A percentile compares a stretch with the other conserved stretches of the same genome.
phyloP scores from a whole-genome alignment of 1,284 basidiomycete genomes.

The Sphaerobolus stellatus region DNA sequence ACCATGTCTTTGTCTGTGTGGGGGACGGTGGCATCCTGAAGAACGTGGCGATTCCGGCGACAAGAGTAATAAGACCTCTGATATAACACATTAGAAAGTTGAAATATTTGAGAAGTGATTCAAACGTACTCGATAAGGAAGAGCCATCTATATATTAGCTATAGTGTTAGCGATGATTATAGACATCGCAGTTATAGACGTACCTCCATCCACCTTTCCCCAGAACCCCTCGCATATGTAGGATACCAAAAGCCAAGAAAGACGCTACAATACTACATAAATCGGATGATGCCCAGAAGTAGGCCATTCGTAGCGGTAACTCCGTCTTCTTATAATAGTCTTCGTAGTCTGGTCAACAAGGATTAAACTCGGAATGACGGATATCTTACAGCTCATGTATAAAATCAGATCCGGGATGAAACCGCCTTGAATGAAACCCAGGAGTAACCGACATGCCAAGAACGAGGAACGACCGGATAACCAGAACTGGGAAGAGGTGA shows the following conservation, averaged over 20 bases:
- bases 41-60: slow-evolving; percentile 61
- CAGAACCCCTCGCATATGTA: slow-evolving; percentile 56
- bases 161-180: not conserved
- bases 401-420: slow-evolving; percentile 65
- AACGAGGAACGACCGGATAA: slow-evolving; percentile 56
- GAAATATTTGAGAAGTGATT: slow-evolving; percentile 8
- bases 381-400: slow-evolving; percentile 57
- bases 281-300: slow-evolving; percentile 68
- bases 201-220: slow-evolving; percentile 64
- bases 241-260: slow-evolving; percentile 64
- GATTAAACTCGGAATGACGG: not conserved
- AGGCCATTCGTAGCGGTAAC: slow-evolving; percentile 62
- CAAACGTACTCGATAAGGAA: slow-evolving; percentile 51
- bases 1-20: slow-evolving; percentile 67
- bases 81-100: slow-evolving; percentile 2
- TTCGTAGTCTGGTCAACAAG: slow-evolving; percentile 15
- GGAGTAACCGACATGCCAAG: slow-evolving; percentile 42
- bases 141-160: slow-evolving; percentile 33
- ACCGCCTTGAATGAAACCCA: slow-evolving; percentile 61
- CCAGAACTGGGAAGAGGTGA: slow-evolving; percentile 63
- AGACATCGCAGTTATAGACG: slow-evolving; percentile 11
- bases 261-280: slow-evolving; percentile 52
- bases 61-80: slow-evolving; percentile 52
- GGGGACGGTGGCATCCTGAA: slow-evolving; percentile 70
- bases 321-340: slow-evolving; percentile 70